Evolutionary conservation across 805 yeast genomes (phyloP), one percentile per base, ranked within the genome.

Genomic region (Maudiozyma saulgeensis): DNA sequence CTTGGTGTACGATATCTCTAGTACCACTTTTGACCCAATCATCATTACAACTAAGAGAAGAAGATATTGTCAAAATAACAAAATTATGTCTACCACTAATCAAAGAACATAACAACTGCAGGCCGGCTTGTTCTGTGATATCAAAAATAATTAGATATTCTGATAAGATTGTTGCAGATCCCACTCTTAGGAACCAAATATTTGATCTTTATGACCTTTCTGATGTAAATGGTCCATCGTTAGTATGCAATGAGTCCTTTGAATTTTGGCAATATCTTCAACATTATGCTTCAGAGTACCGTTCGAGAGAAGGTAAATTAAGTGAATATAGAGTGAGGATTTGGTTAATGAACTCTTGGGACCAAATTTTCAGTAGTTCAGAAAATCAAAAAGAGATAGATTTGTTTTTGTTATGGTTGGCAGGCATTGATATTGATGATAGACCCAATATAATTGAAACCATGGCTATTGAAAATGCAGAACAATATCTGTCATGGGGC

Each of bases 161-260:
- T 5, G 44, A 51, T 1, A 31, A 23, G 12, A 47, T 53, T 3
- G 45, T 50, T 3, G 23, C 56, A 4, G 84, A 80, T 47, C 60
- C 61, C 8, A 61, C 76, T 0, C 55, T 80, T 8, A 49, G 67
- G 4, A 75, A 70, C 42, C 78, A 76, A 52, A 61, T 81, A 32
- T 76, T 74, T 41, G 75, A 75, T 28, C 47, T 80, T 1, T 64
- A 77, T 44, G 84, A 81, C 37, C 59, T 76, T 6, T 67, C 85
- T 0, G 83, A 78, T 43, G 67, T 81, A 0, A 77, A 76, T 60
- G 91, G 91, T 0, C 91, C 93, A 2, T 58, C 64, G 1, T 23
- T 53, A 1, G 47, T 81, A 1, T 69, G 74, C 44, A 66, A 74
- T 41, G 78, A 74, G 44, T 67, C 84, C 3, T 64, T 79, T 28